A percentile compares a stretch with the other conserved stretches of the same genome.
Conservation (phyloP, 352 stramenopile species). For the Globisporangium perplexum region DNA sequence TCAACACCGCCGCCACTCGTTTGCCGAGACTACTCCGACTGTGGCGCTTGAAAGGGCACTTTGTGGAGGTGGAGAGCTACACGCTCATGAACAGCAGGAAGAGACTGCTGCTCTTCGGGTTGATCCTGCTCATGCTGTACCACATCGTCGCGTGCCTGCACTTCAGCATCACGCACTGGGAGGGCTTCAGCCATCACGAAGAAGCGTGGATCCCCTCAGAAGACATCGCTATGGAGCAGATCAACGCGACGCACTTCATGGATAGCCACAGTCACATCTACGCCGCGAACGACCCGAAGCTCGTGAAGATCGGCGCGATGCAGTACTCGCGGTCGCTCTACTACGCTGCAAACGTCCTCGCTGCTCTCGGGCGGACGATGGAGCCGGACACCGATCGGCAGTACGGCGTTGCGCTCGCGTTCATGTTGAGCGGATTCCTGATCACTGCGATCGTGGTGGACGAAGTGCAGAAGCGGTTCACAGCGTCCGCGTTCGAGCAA, state of each 20-base stretch:
- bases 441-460: constrained; percentile 67
- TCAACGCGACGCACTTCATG: constrained; percentile 30
- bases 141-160: constrained; percentile 47
- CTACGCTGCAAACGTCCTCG: constrained; percentile 47
- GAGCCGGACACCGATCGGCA: constrained; percentile 45
- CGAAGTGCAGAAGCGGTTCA: constrained; percentile 62
- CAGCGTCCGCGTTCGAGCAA: constrained; percentile 53
- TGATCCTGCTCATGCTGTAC: constrained; percentile 43
- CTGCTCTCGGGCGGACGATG: constrained; percentile 33
- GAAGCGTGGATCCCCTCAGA: constrained; percentile 42
- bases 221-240: constrained; percentile 27
- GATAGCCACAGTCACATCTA: constrained; percentile 20
- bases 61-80: constrained; percentile 28
- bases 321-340: constrained; percentile 61
- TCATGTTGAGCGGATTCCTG: constrained; percentile 66
- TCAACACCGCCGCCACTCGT: constrained; percentile 15
- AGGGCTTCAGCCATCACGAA: constrained; percentile 35
- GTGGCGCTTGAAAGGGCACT: constrained; percentile 33
- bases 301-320: constrained; percentile 27
- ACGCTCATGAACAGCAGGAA: constrained; percentile 33
- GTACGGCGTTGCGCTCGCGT: constrained; percentile 37
- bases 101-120: constrained; percentile 28
- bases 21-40: constrained; percentile 27
- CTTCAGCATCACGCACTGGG: constrained; percentile 40
- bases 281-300: constrained; percentile 12